Evolutionary conservation across 495 filamentous ascomycete genomes (phyloP), one percentile per base, ranked within the genome.

Genomic region (Penicillium macrosclerotiorum): DNA sequence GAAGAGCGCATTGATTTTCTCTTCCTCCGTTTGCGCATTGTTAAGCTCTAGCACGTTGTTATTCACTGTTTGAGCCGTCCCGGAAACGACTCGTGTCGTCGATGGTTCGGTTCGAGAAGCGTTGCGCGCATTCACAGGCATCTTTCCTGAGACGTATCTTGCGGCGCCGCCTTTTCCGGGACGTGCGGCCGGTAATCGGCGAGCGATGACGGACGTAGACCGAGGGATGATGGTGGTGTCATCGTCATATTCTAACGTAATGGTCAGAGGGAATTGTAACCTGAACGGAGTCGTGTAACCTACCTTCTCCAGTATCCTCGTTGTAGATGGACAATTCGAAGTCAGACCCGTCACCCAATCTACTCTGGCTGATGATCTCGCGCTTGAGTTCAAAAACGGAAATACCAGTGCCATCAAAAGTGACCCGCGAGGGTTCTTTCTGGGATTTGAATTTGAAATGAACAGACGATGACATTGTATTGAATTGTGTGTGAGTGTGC

Each of bases 361-460:
- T 88, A 73, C 86, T 92, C 71, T 88, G 84, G 57, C 81, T 79
- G 70, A 99, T 99, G 62, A 99, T 99, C 68, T 96, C 91, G 70
- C 92, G 83, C 70, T 99, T 99, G 62, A 97, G 71, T 67, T 97
- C 93, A 73, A 96, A 99, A 57, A 97, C 93, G 44, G 93, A 95
- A 51, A 99, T 96, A 71, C 89, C 89, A 57, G 93, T 96, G 61
- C 93, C 93, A 73, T 99, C 93, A 72, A 99, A 99, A 57, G 89
- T 85, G 48, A 99, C 88, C 63, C 90, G 78, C 17, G 89, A 86
- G 43, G 92, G 88, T 65, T 97, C 94, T 71, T 92, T 95, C 65
- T 93, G 89, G 47, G 92, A 96, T 77, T 96, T 97, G 86, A 97
- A 99, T 74, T 95, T 95, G 86, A 95, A 97, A 74, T 95, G 96